Percentiles rank a stretch among this genome's conserved stretches.
These are phyloP conservation scores for Fusarium sp. DNA, from an alignment of 2,329 filamentous ascomycete species.

Conservation along the genomic window DNA sequence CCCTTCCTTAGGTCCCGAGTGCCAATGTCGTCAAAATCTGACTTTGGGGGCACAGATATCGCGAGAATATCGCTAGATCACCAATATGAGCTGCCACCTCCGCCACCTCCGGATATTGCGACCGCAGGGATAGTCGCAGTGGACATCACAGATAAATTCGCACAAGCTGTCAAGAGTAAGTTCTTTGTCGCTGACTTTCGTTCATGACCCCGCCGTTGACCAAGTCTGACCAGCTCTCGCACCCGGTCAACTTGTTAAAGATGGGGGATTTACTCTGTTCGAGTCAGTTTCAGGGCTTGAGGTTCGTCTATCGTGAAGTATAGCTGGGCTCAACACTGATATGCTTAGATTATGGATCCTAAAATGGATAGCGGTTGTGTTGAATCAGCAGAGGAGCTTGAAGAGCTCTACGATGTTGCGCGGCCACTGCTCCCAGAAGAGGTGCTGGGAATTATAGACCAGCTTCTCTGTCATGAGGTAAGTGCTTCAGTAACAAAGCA, in stretches of 20 bases:
- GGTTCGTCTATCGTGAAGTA: conserved; percentile 52
- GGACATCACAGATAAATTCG: conserved; percentile 69
- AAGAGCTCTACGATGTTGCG: conserved; percentile 82
- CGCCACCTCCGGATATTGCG: conserved; percentile 53
- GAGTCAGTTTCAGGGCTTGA: conserved; percentile 91
- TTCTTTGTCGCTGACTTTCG: conserved; percentile 1
- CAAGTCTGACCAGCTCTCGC: conserved; percentile 67
- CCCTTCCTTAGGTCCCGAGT: background rate
- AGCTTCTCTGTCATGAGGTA: conserved; percentile 89
- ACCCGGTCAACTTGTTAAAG: conserved; percentile 88
- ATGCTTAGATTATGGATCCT: conserved; percentile 90
- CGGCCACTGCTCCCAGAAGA: conserved; percentile 77
- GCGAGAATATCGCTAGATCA: conserved; percentile 54
- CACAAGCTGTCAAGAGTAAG: conserved; percentile 63
- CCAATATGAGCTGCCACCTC: conserved; percentile 43
- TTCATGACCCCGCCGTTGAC: conserved; percentile 30
- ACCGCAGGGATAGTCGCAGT: conserved; percentile 63
- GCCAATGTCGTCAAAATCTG: conserved; percentile 39
- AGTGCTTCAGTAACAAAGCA: conserved; percentile 16
- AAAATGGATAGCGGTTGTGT: conserved; percentile 98
- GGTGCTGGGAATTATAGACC: conserved; percentile 92
- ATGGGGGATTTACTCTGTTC: conserved; percentile 93
- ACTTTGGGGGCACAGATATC: conserved; percentile 50
- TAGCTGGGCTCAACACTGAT: background rate
- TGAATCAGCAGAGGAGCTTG: conserved; percentile 79